These are phyloP conservation scores for Phytomonas sp. DNA, from an alignment of 208 protist species.

Conservation along the genomic window DNA sequence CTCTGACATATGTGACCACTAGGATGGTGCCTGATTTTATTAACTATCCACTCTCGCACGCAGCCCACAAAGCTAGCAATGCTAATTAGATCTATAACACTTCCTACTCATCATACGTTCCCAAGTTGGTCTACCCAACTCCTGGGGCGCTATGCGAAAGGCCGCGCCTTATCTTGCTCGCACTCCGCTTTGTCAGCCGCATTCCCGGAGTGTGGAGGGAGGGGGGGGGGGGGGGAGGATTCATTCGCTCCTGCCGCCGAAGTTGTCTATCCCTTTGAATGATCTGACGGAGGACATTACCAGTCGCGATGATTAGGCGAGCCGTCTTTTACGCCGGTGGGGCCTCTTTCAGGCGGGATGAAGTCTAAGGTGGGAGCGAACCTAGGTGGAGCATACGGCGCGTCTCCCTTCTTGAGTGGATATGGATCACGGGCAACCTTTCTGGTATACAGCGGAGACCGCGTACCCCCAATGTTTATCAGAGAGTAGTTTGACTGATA, in stretches of 20 bases:
- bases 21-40: conserved; percentile 43
- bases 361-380: neutral
- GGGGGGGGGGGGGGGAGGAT: conserved; percentile 27
- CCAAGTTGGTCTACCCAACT: conserved; percentile 57
- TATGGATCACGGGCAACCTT: neutral
- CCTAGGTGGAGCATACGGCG: neutral
- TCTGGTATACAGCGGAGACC: neutral
- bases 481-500: neutral
- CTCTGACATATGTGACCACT: conserved; percentile 10
- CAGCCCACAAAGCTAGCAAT: conserved; percentile 51
- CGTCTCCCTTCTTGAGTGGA: neutral
- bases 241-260: conserved; percentile 39
- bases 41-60: conserved; percentile 56
- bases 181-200: conserved; percentile 35
- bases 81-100: conserved; percentile 57
- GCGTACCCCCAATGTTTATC: neutral
- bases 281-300: too few relatives aligned
- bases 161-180: conserved; percentile 41
- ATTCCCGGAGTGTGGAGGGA: conserved; percentile 18
- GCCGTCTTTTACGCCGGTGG: too few relatives aligned
- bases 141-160: conserved; percentile 58
- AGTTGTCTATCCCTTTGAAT: conserved; percentile 26
- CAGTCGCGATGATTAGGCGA: too few relatives aligned
- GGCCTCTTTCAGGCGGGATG: neutral
- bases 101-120: conserved; percentile 33